phyloP scores from a whole-genome alignment of 768 basidiomycete genomes.

The Suillus plorans region DNA sequence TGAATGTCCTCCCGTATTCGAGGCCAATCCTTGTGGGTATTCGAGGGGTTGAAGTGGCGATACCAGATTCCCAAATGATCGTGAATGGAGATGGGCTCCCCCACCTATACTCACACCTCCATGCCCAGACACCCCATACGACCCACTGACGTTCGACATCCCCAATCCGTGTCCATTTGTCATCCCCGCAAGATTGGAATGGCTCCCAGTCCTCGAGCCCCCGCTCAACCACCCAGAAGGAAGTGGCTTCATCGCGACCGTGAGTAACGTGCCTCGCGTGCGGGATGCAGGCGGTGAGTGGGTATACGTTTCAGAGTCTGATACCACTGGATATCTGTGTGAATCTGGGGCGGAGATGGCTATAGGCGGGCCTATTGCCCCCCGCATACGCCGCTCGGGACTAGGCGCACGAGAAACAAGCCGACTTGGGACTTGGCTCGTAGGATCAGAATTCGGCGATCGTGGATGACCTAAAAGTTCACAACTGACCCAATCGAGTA shows the following conservation, averaged over 20 bases:
- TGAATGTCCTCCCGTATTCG: neutral
- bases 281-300: constrained; percentile 53
- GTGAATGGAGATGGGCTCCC: neutral
- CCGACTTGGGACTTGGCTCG: constrained; percentile 26
- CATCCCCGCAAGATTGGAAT: neutral
- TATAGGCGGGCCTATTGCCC: neutral
- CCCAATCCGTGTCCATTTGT: neutral
- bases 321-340: constrained; percentile 1
- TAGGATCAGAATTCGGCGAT: constrained; percentile 26
- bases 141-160: neutral
- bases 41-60: constrained; percentile 2
- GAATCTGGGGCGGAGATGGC: neutral
- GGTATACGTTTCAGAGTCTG: constrained; percentile 46
- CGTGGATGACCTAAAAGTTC: constrained; percentile 72
- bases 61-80: neutral
- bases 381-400: constrained; percentile 45
- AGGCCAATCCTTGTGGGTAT: neutral
- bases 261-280: constrained; percentile 50
- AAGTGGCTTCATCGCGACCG: constrained; percentile 63
- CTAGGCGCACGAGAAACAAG: constrained; percentile 48
- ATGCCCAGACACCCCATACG: neutral
- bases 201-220: neutral
- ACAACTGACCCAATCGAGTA: constrained; percentile 79
- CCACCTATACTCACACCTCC: neutral
- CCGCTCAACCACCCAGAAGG: constrained; percentile 39